Conservation (phyloP, 2,329 filamentous ascomycete species). For the Mycogone perniciosa region DNA sequence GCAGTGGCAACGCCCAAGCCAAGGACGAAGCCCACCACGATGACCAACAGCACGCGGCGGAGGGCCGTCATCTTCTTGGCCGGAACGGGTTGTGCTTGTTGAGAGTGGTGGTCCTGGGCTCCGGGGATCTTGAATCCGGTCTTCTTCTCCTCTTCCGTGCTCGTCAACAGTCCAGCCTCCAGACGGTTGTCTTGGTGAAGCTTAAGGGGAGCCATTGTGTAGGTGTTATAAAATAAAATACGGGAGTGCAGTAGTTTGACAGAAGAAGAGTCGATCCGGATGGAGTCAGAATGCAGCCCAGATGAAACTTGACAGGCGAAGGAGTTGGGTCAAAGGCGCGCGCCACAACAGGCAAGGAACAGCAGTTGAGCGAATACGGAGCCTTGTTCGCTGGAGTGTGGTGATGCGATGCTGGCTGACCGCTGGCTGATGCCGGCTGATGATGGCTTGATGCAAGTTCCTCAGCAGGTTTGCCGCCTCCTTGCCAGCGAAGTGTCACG, state of each 20-base stretch:
- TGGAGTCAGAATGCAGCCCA: background rate
- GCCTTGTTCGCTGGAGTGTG: background rate
- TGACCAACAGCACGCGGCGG: slow-evolving; percentile 11
- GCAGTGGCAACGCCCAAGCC: slow-evolving; percentile 19
- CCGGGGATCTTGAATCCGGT: slow-evolving; percentile 3
- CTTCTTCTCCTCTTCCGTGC: slow-evolving; percentile 19
- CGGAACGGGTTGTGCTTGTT: background rate
- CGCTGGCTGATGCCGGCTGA: background rate
- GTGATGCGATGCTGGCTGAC: background rate
- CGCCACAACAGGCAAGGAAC: background rate
- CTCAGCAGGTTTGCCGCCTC: background rate
- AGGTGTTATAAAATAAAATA: background rate
- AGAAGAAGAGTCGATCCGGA: background rate
- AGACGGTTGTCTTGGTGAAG: slow-evolving; percentile 12
- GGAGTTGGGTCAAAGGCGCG: background rate
- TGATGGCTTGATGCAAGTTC: too few species aligned
- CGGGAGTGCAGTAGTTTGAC: background rate
- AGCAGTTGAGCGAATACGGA: slow-evolving; percentile 9
- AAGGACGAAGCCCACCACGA: slow-evolving; percentile 22
- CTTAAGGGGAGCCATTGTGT: slow-evolving; percentile 14
- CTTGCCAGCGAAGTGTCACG: slow-evolving; percentile 1
- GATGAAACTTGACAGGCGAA: background rate
- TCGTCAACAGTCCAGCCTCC: slow-evolving; percentile 20
- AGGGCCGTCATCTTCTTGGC: slow-evolving; percentile 16
- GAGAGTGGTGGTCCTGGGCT: slow-evolving; percentile 3